Base-by-base conservation (phyloP, 2,329 filamentous ascomycete genomes). In the Paracamarosporium sp. region DNA sequence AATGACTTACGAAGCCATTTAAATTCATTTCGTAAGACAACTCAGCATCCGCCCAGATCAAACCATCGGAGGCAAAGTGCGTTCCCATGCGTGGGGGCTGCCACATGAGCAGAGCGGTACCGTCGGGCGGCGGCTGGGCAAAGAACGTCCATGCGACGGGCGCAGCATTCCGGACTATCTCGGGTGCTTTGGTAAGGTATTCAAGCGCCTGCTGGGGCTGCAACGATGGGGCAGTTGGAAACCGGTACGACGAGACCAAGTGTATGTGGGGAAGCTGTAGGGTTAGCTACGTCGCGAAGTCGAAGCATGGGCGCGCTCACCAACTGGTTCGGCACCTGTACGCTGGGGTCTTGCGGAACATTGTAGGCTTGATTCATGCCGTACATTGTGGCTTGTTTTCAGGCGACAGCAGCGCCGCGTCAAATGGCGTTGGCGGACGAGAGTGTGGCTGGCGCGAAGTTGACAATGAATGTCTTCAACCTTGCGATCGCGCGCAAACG, bases 141-240 rank as follows among this genome's bases (percentile, higher is more conserved):
- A 98, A 86, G 76, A 94, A 97, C 44, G 90, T 93, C 94, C 94
- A 99, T 78, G 90, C 91, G 84, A 99, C 93, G 2, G 94, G 87
- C 47, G 93, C 89, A 63, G 88, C 83, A 71, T 96, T 90, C 76
- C 92, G 91, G 66, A 93, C 90, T 61, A 97, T 90, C 72, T 91
- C 90, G 8, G 93, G 92, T 36, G 93, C 93, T 69, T 88, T 87
- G 72, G 93, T 83, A 59, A 98, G 86, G 84, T 92, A 94, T 70
- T 91, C 89, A 60, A 92, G 89, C 25, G 94, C 91, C 64, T 93
- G 90, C 56, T 90, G 86, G 28, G 91, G 82, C 66, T 89, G 87
- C 65, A 96, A 83, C 51, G 86, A 85, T 50, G 87, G 87, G 71
- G 90, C 86, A 59, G 86, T 79, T 2, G 94, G 91, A 77, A 93